Evolutionary conservation across 148 eudicot species (phyloP), one percentile per base, ranked within the genome.

Genomic region (Arctostaphylos glauca): DNA sequence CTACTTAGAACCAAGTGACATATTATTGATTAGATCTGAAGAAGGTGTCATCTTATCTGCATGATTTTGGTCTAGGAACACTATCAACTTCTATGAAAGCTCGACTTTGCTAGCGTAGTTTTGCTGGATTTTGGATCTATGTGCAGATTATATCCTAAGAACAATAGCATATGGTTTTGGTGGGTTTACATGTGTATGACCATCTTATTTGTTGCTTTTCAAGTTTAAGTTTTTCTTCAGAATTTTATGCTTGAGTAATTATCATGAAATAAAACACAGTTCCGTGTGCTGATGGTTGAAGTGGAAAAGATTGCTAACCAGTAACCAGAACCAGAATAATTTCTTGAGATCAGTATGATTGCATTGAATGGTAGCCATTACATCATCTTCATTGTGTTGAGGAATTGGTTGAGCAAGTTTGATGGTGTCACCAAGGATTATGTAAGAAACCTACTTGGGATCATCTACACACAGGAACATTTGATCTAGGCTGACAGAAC

Each of bases 191-290:
- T 41, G 80, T 18, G n/a, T 8, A n/a, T 6, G 67, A 6, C 6
- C 5, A 41, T 56, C 55, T 19, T 49, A 23, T 49, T 46, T 6
- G 44, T 0, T 79, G 62, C 73, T 62, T 47, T 46, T 64, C 56
- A 47, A 62, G 46, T 48, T 62, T 79, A 13, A 5, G 14, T 49
- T 80, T 80, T 54, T 23, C 49, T 48, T 46, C 15, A 19, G 53
- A 78, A 58, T 46, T 21, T 43, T 8, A 16, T 78, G 15, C 81
- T 76, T 55, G 3, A 19, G 80, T 18, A 77, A 21, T 77, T 77
- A 41, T 77, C n/a, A 2, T 0, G 1, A 41, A 54, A 8, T 55
- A 41, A 16, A 25, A 5, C 5, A 56, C 15, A 77, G 16, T 77
- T 54, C 23, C 38, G 19, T n/a, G 54, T 15, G 38, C 43, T 54